A percentile compares a stretch with the other conserved stretches of the same genome.
These are phyloP conservation scores for Kokia cookei DNA, from an alignment of 441 rosid genomes.

Conservation along the genomic window DNA sequence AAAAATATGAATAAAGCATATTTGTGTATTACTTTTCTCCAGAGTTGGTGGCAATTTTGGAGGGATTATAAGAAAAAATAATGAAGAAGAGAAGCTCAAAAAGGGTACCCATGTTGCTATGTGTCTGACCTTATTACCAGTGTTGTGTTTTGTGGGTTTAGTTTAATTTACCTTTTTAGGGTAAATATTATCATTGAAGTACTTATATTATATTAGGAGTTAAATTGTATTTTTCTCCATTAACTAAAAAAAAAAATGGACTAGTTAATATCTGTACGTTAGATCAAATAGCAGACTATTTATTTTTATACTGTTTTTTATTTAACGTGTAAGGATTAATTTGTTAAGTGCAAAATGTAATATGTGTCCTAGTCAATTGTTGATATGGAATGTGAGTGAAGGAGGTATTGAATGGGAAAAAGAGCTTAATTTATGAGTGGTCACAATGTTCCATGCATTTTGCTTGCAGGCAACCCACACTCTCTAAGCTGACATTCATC, in stretches of 20 bases:
- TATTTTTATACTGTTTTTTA: no score
- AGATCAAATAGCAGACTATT: no score
- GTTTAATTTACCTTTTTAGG: constrained; percentile 10
- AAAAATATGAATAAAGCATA: background rate
- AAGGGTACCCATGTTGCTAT: constrained; percentile 72
- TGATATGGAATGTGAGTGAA: constrained; percentile 62
- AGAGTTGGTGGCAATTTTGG: constrained; percentile 62
- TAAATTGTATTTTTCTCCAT: no score
- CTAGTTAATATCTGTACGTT: no score
- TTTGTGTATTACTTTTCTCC: constrained; percentile 39
- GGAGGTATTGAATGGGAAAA: constrained; percentile 44
- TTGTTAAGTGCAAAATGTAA: no score
- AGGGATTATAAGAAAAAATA: constrained; percentile 27
- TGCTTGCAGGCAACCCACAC: background rate
- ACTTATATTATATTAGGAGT: no score
- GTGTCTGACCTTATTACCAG: constrained; percentile 39
- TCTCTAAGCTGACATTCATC: no score
- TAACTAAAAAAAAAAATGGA: no score
- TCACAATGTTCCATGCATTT: constrained; percentile 31
- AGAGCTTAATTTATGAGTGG: constrained; percentile 11
- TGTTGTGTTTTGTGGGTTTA: constrained; percentile 15
- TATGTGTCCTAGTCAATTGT: constrained; percentile 10
- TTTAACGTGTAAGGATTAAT: no score
- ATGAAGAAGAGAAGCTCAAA: constrained; percentile 8
- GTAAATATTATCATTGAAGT: no score